Evolutionary conservation across 1,139 yeast genomes (phyloP), one percentile per base, ranked within the genome.

Genomic region (Hyphopichia wangnamkhiaoensis): DNA sequence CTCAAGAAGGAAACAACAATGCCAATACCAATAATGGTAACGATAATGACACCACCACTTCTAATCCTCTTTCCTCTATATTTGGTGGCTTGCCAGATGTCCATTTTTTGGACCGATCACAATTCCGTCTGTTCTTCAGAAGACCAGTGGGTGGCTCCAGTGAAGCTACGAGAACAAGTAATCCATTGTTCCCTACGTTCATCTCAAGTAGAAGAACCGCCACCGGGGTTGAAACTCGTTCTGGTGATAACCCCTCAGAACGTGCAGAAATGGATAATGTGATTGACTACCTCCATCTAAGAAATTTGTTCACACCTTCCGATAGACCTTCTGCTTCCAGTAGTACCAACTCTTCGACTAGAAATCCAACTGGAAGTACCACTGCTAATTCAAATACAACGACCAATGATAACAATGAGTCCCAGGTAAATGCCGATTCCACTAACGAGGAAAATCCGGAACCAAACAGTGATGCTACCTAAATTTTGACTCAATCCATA

Each of bases 161-260:
- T 37, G 16, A 40, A 31, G 21, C 35, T 34, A n/a, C 40, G 9
- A 53, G n/a, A n/a, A n/a, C n/a, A n/a, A n/a, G n/a, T n/a, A n/a
- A 56, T 20, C 50, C 64, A 2, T 48, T 71, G 41, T 76, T 74
- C 47, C 75, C 78, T 0, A 52, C 70, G 3, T 83, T 83, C 0
- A 75, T 79, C 16, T 59, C 74, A 2, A 77, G 83, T 46, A 64
- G 79, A 49, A 60, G 84, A 50, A 73, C 79, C 0, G 55, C 65
- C 1, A 49, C 53, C 37, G 83, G 83, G 0, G 76, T 78, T 2
- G 72, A 65, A 26, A 76, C 81, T 2, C 12, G 13, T 12, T 9
- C 31, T 4, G 28, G 34, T 18, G 38, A 35, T 13, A 4, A n/a
- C 6, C 9, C 19, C 10, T 13, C 35, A n/a, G 18, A 17, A 24